Evolutionary conservation across 805 yeast genomes (phyloP).

Genomic region (Cyberlindnera veronae): DNA sequence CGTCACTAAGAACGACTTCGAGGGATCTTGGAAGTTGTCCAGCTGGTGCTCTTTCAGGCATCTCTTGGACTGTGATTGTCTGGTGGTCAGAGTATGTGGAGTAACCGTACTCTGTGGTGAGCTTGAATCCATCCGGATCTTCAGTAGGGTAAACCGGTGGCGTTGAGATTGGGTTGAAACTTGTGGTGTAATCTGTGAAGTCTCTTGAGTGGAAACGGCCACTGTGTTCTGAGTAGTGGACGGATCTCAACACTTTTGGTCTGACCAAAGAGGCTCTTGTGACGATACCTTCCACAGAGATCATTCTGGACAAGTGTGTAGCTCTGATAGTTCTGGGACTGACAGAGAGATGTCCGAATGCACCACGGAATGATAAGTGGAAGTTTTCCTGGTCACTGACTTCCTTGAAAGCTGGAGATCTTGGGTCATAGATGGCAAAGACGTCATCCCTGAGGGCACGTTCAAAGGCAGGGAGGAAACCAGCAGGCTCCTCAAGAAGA

Average conservation of each 20-base stretch:
- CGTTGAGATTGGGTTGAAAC: conserved; percentile 78
- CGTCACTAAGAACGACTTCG: conserved; percentile 92
- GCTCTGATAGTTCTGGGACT: conserved; percentile 87
- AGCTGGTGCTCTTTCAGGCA: conserved; percentile 97
- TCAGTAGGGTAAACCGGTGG: conserved; percentile 90
- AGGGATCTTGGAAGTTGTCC: conserved; percentile 94
- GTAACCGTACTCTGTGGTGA: conserved; percentile 88
- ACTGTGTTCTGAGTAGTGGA: conserved; percentile 85
- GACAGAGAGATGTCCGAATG: conserved; percentile 84
- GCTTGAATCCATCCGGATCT: conserved; percentile 85
- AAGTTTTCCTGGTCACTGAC: conserved; percentile 59
- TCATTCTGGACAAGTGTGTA: conserved; percentile 69
- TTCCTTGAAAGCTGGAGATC: conserved; percentile 48
- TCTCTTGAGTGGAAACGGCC: conserved; percentile 86
- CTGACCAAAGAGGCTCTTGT: conserved; percentile 90
- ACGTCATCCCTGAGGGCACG: conserved; percentile 81
- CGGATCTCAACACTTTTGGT: conserved; percentile 87
- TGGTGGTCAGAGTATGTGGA: conserved; percentile 94
- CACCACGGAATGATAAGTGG: conserved; percentile 80
- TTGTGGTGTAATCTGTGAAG: conserved; percentile 88
- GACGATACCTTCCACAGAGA: conserved; percentile 92
- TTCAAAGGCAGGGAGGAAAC: conserved; percentile 84
- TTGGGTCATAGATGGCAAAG: conserved; percentile 63
- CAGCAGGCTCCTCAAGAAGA: conserved; percentile 71
- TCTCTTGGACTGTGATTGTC: conserved; percentile 88